These are phyloP conservation scores for Blastocrithidia nonstop DNA, from an alignment of 208 protist genomes.

Conservation along the genomic window DNA sequence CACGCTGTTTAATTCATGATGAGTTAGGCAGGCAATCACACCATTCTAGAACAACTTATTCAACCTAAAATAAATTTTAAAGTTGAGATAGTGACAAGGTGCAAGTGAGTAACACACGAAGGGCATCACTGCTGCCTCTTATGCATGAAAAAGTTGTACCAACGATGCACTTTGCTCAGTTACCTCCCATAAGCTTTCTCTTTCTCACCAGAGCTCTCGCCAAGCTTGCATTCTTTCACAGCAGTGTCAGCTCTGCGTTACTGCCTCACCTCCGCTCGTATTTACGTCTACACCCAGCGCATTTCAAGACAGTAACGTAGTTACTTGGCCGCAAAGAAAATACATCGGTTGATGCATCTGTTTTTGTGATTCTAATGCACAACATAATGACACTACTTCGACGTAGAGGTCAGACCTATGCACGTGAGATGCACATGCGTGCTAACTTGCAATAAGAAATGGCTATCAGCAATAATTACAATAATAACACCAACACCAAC, in stretches of 20 bases:
- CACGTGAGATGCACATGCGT: too few relatives aligned
- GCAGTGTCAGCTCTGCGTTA: constrained; percentile 15
- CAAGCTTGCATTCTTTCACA: constrained; percentile 29
- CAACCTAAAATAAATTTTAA: too few relatives aligned
- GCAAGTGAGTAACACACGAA: neutral
- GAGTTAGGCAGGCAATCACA: neutral
- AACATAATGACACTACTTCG: constrained; percentile 23
- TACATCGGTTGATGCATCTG: constrained; percentile 9
- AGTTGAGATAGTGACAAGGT: neutral
- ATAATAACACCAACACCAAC: neutral
- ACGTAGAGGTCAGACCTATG: constrained; percentile 12
- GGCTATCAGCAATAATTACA: neutral
- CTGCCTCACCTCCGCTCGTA: constrained; percentile 20
- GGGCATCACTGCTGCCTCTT: neutral
- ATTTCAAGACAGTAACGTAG: constrained; percentile 24
- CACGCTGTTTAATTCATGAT: constrained; percentile 8
- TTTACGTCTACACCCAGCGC: constrained; percentile 22
- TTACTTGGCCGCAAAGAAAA: constrained; percentile 45
- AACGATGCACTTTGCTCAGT: constrained; percentile 1
- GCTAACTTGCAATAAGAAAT: too few relatives aligned
- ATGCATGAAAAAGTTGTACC: too few relatives aligned
- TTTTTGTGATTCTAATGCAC: constrained; percentile 20
- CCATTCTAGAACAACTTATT: neutral
- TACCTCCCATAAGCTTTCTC: constrained; percentile 21
- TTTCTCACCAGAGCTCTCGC: constrained; percentile 51